Evolutionary conservation across 176 grass and related monocot genomes (phyloP).

Genomic region (Carex myosuroides): DNA sequence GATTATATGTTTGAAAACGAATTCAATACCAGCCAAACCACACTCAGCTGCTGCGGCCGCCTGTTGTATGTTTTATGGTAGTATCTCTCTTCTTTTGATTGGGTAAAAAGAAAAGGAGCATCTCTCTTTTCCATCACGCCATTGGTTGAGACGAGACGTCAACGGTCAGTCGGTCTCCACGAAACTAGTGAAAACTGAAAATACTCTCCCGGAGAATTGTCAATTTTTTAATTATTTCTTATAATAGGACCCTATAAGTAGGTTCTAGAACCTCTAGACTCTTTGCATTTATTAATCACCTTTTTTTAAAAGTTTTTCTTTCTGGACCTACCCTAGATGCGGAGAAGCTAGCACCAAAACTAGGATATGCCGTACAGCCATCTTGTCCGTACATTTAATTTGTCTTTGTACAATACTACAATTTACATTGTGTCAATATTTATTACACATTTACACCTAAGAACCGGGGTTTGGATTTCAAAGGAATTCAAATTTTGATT

Average conservation of each 20-base stretch:
- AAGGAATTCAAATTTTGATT: too few species aligned
- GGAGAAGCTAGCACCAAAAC: too few species aligned
- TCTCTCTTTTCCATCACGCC: background rate
- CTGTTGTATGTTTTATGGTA: background rate
- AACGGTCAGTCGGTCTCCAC: background rate
- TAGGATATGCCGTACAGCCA: too few species aligned
- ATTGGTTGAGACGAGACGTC: background rate
- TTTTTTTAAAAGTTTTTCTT: too few species aligned
- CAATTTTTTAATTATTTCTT: too few species aligned
- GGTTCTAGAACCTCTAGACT: too few species aligned
- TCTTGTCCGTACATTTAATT: background rate
- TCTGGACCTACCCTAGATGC: too few species aligned
- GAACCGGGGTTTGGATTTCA: too few species aligned
- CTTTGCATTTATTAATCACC: too few species aligned
- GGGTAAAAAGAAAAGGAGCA: background rate
- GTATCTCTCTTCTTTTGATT: background rate
- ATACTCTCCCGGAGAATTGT: background rate
- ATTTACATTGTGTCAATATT: background rate
- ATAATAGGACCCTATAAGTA: too few species aligned
- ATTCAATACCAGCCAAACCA: background rate
- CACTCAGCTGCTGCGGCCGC: background rate
- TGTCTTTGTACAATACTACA: background rate
- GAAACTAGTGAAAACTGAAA: background rate
- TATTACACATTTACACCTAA: too few species aligned
- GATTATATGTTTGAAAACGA: too few species aligned